phyloP scores from a whole-genome alignment of 164 flowering plant species.

The Aristolochia fimbriata region DNA sequence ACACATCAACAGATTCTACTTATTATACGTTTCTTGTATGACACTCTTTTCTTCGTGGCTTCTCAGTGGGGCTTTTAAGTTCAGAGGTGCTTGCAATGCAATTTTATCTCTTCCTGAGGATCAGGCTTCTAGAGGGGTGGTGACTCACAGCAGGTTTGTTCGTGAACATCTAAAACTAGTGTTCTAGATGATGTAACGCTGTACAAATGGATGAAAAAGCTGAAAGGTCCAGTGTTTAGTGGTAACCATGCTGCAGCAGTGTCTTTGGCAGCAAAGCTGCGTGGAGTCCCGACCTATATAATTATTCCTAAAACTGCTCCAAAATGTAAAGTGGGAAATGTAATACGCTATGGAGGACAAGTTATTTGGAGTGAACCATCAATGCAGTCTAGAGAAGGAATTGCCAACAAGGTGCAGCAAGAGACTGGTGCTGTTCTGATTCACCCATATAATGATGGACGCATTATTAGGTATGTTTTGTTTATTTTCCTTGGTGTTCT shows the following conservation, averaged over 20 bases:
- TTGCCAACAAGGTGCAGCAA: constrained; percentile 48
- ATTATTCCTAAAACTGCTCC: constrained; percentile 86
- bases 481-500: too few relatives aligned
- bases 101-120: constrained; percentile 59
- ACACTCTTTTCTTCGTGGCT: constrained; percentile 7
- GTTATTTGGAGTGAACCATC: constrained; percentile 70
- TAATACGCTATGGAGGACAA: constrained; percentile 68
- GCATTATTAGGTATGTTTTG: constrained; percentile 54
- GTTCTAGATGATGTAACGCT: not conserved
- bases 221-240: constrained; percentile 17
- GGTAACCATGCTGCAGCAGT: constrained; percentile 97
- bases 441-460: constrained; percentile 76
- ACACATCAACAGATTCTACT: too few relatives aligned
- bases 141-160: constrained; percentile 92
- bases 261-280: constrained; percentile 72
- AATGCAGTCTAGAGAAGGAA: constrained; percentile 53
- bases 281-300: constrained; percentile 76
- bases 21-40: not conserved
- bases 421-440: constrained; percentile 76
- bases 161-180: too few relatives aligned
- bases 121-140: constrained; percentile 76
- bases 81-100: constrained; percentile 96
- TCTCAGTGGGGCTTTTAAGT: constrained; percentile 79
- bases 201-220: not conserved
- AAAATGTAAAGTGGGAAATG: constrained; percentile 85